Base-by-base conservation (phyloP, 2,329 filamentous ascomycete species). In the Septoria petroselini region DNA sequence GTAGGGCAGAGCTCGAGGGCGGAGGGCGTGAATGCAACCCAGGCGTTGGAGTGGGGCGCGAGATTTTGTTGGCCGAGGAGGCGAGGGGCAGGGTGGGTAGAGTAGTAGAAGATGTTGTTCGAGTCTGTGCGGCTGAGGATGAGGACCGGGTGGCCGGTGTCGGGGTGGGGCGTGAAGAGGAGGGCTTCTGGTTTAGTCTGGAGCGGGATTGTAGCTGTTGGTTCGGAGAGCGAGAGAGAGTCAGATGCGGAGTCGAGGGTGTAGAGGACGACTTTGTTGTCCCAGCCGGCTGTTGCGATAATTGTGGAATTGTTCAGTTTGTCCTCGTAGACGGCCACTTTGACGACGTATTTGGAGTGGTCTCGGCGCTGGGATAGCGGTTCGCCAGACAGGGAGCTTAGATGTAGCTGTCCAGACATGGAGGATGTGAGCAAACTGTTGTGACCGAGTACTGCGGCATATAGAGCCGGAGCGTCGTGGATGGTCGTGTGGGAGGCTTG, bases 251-350 rank as follows among this genome's bases (percentile, higher is more conserved):
- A 29, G n/a, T 43, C 14, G 6, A 48, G 17, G 9, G 39, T 39
- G 63, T 83, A 83, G 35, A 84, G 59, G 42, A 75, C 64, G 27
- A 83, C 66, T 55, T 76, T 81, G 21, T 73, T 68, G 60, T 84
- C 81, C 81, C 81, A 84, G 17, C 79, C 80, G 3, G 80, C 81
- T 9, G 77, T 83, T 4, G 79, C 80, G 46, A 82, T 57, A 65
- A 73, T 72, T 7, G 53, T 27, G 61, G 55, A 48, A 7, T 56
- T 53, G 12, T 59, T 21, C 0, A 35, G 21, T 2, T 9, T 59
- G 9, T 61, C 59, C 3, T 67, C 58, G n/a, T 70, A 64, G 2
- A 65, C 65, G 19, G 72, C 66, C 2, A 80, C 67, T 54, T 78
- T 77, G 46, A 83, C 77, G 6, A 76, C 70, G 62, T 82, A 84